Conservation (phyloP, 768 basidiomycete species). For the Lactarius evosmus region DNA sequence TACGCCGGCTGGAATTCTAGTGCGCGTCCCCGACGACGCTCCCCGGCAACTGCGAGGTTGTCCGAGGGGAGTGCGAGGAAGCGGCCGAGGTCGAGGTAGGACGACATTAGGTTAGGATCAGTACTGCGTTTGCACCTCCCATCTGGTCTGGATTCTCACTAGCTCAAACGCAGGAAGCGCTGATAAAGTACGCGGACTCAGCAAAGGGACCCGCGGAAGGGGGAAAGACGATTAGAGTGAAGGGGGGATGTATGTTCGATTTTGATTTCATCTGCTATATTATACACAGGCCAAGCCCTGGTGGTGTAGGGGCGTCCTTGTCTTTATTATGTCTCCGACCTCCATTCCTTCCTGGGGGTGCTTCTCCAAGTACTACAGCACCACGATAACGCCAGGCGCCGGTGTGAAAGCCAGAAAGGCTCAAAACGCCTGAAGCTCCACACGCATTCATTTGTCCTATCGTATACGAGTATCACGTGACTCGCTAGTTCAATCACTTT, state of each 20-base stretch:
- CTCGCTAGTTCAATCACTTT: too few species aligned
- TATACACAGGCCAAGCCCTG: neutral
- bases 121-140: neutral
- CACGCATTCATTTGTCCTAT: neutral
- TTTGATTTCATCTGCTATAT: neutral
- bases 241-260: neutral
- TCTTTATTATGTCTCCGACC: neutral
- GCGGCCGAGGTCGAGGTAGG: neutral
- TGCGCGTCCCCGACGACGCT: neutral
- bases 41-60: neutral
- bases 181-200: neutral
- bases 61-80: neutral
- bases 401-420: neutral
- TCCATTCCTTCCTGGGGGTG: neutral
- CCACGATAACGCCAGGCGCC: neutral
- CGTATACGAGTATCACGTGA: too few species aligned
- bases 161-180: neutral
- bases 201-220: neutral
- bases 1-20: neutral
- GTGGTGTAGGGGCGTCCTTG: neutral
- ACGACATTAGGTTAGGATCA: neutral
- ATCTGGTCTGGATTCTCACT: neutral
- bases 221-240: neutral
- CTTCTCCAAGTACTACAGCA: constrained; percentile 1
- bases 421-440: neutral